A percentile compares a stretch with the other conserved stretches of the same genome.
These are phyloP conservation scores for Penicillium sp. DNA, from an alignment of 2,329 filamentous ascomycete genomes.

Conservation along the genomic window DNA sequence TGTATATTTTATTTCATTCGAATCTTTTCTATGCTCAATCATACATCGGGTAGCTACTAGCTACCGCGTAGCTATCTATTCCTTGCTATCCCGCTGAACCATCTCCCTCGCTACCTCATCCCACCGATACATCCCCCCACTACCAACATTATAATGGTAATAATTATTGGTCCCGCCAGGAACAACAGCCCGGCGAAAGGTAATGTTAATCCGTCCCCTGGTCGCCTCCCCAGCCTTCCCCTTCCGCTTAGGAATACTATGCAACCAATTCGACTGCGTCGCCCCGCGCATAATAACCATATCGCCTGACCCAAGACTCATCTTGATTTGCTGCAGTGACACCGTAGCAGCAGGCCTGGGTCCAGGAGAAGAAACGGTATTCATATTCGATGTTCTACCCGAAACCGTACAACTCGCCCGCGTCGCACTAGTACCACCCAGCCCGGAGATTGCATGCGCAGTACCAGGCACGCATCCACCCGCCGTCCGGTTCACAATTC, in stretches of 20 bases:
- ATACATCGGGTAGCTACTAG: not conserved
- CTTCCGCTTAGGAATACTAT: conserved; percentile 73
- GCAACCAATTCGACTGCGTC: conserved; percentile 76
- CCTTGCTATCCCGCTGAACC: conserved; percentile 8
- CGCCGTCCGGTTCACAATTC: conserved; percentile 24
- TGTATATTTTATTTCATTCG: conserved; percentile 9
- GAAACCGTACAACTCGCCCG: not conserved
- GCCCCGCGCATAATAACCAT: conserved; percentile 75
- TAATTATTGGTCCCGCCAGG: conserved; percentile 77
- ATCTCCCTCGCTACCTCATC: conserved; percentile 45
- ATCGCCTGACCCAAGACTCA: conserved; percentile 65
- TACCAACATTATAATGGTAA: conserved; percentile 79
- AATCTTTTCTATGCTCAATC: not conserved
- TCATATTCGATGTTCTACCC: not conserved
- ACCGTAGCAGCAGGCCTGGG: not conserved
- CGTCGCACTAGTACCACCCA: not conserved
- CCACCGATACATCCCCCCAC: conserved; percentile 69
- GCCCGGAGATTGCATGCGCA: not conserved
- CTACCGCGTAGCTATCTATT: not conserved
- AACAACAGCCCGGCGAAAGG: conserved; percentile 69
- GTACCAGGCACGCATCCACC: conserved; percentile 28
- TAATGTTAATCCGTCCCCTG: conserved; percentile 72
- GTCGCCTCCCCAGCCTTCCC: conserved; percentile 58
- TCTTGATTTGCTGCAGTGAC: conserved; percentile 46
- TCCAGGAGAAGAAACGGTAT: not conserved